Base-by-base conservation (phyloP, 2,329 filamentous ascomycete genomes). In the Fusarium penzigii region DNA sequence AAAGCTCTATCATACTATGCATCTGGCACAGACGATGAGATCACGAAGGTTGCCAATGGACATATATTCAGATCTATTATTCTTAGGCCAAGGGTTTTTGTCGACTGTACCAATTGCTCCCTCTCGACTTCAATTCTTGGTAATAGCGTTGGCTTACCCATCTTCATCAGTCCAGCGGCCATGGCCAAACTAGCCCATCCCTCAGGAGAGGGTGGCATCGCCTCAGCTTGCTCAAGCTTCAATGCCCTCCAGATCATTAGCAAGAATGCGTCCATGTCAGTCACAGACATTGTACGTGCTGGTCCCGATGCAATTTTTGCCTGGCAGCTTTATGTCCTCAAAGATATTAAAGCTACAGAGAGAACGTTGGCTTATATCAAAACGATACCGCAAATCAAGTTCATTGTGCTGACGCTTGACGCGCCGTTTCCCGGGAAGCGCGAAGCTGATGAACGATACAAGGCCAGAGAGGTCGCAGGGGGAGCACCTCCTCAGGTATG, bases 31-130 rank as follows among this genome's bases (percentile, higher is more conserved):
- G 91, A 96, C 69, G 90, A 96, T 69, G 77, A 90, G 34, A 69
- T 83, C 60, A 87, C 87, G 54, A 95, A 95, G 68, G 69, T 70
- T n/a, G 81, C 87, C 70, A 95, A 96, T 75, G 88, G 85, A 64
- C 71, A 77, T 20, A 87, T 88, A 20, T 96, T 91, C 69, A 81
- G 81, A 38, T 81, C 83, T 55, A 92, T 96, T 61, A 77, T 95
- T 3, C 79, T 96, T 6, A 85, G 91, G 12, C 90, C 91, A 9
- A 80, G 91, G 25, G 82, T 96, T 39, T 94, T 96, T 70, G 77
- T 92, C 60, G 89, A 96, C 73, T 91, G 88, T 73, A 85, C 82
- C 5, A 73, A 74, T 48, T 92, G 88, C 72, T 84, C 89, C 62
- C 81, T 86, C 7, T 81, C 83, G 6, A 93, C 89, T 1, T 84